phyloP scores from a whole-genome alignment of 768 basidiomycete species.

The Rhizopogon roseolus region DNA sequence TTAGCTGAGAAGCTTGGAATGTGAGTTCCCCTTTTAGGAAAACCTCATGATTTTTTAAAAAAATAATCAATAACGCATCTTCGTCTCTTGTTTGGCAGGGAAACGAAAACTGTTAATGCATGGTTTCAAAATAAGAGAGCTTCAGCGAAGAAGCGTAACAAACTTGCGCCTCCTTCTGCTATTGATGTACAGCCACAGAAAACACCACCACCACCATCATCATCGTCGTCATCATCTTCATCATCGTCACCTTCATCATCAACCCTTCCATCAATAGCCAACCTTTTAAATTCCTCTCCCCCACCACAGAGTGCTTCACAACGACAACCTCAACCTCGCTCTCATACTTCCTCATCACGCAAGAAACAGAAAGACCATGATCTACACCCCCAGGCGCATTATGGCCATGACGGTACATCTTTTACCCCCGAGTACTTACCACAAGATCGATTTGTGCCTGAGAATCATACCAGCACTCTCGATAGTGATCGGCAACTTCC shows the following conservation, averaged over 20 bases:
- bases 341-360: conserved; percentile 19
- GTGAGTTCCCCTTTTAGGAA: conserved; percentile 42
- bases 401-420: conserved; percentile 21
- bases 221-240: conserved; percentile 14
- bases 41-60: conserved; percentile 13
- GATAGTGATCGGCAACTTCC: conserved; percentile 18
- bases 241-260: conserved; percentile 4
- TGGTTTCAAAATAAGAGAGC: conserved; percentile 89
- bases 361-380: conserved; percentile 21
- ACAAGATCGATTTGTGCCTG: conserved; percentile 29
- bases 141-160: conserved; percentile 68
- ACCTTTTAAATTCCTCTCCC: conserved; percentile 33
- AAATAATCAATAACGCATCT: no score
- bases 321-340: conserved; percentile 18
- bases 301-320: conserved; percentile 15
- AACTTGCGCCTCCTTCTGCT: conserved; percentile 33
- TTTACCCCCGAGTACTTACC: conserved; percentile 25
- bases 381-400: background rate
- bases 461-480: conserved; percentile 27
- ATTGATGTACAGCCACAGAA: conserved; percentile 17
- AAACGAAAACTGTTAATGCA: conserved; percentile 80
- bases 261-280: conserved; percentile 33
- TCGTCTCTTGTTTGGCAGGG: conserved; percentile 38
- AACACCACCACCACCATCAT: conserved; percentile 10
- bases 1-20: conserved; percentile 73